Evolutionary conservation across 305 asterid genomes (phyloP).

Genomic region (Fraxinus albicans): DNA sequence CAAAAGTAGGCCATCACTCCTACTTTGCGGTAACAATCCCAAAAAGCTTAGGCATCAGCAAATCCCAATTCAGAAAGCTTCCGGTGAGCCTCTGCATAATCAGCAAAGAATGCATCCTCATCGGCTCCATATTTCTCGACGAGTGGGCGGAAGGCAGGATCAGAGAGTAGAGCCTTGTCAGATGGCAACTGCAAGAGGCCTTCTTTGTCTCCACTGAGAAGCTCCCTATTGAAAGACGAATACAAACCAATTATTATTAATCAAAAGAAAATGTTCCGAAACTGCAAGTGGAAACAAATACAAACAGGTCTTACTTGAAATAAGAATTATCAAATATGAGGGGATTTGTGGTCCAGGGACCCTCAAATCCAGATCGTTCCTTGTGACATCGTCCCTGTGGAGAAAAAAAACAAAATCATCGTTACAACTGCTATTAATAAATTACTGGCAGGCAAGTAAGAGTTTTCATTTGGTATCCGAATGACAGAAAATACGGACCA

Average conservation of each 20-base stretch:
- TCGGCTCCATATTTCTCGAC: constrained; percentile 90
- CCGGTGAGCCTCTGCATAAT: constrained; percentile 74
- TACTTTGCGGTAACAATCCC: neutral
- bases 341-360: constrained; percentile 88
- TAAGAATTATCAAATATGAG: constrained; percentile 80
- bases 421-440: neutral
- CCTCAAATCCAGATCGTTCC: constrained; percentile 97
- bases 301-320: constrained; percentile 51
- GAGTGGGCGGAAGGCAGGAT: constrained; percentile 70
- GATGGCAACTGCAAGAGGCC: constrained; percentile 85
- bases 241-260: neutral
- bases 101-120: constrained; percentile 89
- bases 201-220: constrained; percentile 73
- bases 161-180: constrained; percentile 74
- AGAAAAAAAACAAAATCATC: neutral
- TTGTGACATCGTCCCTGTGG: constrained; percentile 86
- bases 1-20: constrained; percentile 33
- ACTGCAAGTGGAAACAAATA: neutral
- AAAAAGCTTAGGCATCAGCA: constrained; percentile 54
- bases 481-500: constrained; percentile 45
- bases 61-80: constrained; percentile 88
- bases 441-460: neutral
- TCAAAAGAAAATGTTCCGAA: neutral
- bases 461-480: neutral
- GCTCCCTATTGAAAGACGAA: constrained; percentile 52